These are phyloP conservation scores for Podospora anserina DNA, from an alignment of 495 filamentous ascomycete genomes.

Conservation along the genomic window DNA sequence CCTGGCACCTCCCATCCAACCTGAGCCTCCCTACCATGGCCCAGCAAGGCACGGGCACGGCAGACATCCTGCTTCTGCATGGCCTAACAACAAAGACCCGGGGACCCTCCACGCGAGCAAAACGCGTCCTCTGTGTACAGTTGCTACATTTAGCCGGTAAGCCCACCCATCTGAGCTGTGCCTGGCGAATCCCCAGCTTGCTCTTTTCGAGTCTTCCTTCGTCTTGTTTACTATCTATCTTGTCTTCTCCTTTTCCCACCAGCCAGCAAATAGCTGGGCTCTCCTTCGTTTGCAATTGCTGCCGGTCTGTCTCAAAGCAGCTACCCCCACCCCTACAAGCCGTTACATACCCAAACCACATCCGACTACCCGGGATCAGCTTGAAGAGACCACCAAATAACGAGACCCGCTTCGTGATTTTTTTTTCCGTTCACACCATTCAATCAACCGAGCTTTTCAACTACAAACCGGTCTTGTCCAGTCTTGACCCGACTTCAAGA, in stretches of 20 bases:
- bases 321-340: neutral
- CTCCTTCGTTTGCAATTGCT: neutral
- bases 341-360: neutral
- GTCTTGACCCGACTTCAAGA: neutral
- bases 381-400: neutral
- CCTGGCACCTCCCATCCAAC: slow-evolving; percentile 10
- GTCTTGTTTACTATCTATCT: slow-evolving; percentile 5
- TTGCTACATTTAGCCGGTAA: slow-evolving; percentile 28
- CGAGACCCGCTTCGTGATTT: neutral
- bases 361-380: neutral
- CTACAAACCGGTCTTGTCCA: neutral
- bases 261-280: neutral
- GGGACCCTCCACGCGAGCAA: slow-evolving; percentile 23
- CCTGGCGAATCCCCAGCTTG: slow-evolving; percentile 15
- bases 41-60: slow-evolving; percentile 24
- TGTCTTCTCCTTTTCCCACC: slow-evolving; percentile 1
- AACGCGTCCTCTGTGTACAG: slow-evolving; percentile 20
- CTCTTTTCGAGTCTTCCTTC: slow-evolving; percentile 10
- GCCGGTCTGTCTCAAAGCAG: neutral
- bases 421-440: neutral
- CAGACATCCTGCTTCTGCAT: slow-evolving; percentile 20
- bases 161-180: slow-evolving; percentile 17
- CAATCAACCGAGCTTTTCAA: slow-evolving; percentile 1
- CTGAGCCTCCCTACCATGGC: slow-evolving; percentile 6
- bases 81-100: slow-evolving; percentile 24